Conservation (phyloP, 179 eudicot genomes). For the Camellia oleifera region DNA sequence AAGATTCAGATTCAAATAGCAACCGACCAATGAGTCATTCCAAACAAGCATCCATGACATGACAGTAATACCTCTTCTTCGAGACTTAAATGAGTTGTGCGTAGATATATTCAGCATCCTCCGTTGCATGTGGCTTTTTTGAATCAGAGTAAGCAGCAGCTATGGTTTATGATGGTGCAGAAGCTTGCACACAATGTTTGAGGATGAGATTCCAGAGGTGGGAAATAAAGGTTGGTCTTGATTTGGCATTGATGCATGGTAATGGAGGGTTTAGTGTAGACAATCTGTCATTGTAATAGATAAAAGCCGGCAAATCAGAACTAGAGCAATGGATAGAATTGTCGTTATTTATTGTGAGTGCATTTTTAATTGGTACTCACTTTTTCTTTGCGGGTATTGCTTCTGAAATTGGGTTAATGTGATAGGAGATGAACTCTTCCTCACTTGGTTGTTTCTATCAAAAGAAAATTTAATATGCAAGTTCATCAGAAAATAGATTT, state of each 20-base stretch:
- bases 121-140: conserved; percentile 55
- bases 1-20: no score
- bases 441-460: no score
- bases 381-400: no score
- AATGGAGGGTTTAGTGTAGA: conserved; percentile 17
- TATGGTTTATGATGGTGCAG: conserved; percentile 53
- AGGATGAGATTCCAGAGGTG: neutral
- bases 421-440: no score
- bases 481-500: no score
- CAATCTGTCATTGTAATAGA: neutral
- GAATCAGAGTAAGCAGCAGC: conserved; percentile 47
- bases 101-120: conserved; percentile 47
- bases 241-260: neutral
- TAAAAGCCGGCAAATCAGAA: no score
- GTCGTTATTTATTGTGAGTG: no score
- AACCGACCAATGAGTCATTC: no score
- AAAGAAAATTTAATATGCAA: no score
- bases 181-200: conserved; percentile 41
- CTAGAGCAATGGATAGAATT: no score
- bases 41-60: neutral
- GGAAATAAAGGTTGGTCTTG: neutral
- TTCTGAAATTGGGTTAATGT: no score
- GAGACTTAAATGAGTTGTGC: conserved; percentile 47
- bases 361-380: no score
- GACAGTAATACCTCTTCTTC: conserved; percentile 15